Evolutionary conservation across 257 asterid genomes (phyloP).

Genomic region (Solanum clarkiae): DNA sequence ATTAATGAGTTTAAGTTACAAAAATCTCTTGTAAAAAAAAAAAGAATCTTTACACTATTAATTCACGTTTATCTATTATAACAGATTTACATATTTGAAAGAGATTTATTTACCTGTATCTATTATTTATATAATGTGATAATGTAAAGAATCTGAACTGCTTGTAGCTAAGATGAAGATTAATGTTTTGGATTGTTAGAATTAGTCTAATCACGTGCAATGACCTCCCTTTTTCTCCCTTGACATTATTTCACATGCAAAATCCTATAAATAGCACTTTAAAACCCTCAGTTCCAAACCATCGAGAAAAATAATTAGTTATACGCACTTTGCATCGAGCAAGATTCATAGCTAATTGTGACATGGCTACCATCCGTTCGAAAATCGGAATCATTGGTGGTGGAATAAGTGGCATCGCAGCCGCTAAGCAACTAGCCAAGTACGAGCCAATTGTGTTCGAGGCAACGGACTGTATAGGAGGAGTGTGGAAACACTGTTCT

Average conservation of each 20-base stretch:
- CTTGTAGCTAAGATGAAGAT: neutral
- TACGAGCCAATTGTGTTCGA: conserved; percentile 65
- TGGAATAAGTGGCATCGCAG: conserved; percentile 79
- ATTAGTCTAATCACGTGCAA: conserved; percentile 34
- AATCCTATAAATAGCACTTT: conserved; percentile 29
- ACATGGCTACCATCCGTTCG: conserved; percentile 13
- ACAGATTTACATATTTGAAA: neutral
- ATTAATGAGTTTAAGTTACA: neutral
- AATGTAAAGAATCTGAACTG: no score
- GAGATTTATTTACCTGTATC: no score
- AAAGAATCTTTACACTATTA: neutral
- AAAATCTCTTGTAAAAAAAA: neutral
- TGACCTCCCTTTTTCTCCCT: conserved; percentile 1
- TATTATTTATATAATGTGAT: neutral
- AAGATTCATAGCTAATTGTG: neutral
- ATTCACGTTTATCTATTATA: neutral
- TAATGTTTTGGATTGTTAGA: neutral
- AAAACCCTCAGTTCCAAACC: neutral
- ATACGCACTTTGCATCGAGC: neutral
- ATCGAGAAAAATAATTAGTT: neutral
- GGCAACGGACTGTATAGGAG: conserved; percentile 67
- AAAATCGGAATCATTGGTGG: conserved; percentile 66
- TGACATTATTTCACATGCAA: conserved; percentile 27
- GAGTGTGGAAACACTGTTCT: conserved; percentile 81
- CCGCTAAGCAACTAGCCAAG: conserved; percentile 56